Conservation (phyloP, 2,329 filamentous ascomycete species). For the Hypoxylon sp. region DNA sequence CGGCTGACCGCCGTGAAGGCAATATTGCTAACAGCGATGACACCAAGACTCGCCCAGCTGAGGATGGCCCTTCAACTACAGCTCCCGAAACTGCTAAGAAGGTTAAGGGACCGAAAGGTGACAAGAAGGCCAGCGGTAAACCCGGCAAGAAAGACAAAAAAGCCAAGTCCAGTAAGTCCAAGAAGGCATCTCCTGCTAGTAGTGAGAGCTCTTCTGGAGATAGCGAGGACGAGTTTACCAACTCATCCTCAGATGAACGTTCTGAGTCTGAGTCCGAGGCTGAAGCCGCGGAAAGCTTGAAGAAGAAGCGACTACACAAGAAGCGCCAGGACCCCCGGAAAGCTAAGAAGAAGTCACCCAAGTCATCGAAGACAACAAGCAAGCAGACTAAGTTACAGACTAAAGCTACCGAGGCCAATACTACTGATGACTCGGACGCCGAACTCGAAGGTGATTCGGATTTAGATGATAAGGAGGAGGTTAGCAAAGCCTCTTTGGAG, state of each 20-base stretch:
- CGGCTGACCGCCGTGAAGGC: conserved; percentile 47
- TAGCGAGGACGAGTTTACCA: conserved; percentile 42
- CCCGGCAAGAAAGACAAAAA: conserved; percentile 37
- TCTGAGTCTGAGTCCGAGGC: conserved; percentile 51
- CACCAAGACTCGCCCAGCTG: conserved; percentile 45
- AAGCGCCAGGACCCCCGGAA: conserved; percentile 53
- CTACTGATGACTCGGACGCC: conserved; percentile 43
- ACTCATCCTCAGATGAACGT: conserved; percentile 47
- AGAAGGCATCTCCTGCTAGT: conserved; percentile 37
- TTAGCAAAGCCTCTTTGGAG: conserved; percentile 37
- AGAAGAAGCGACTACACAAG: conserved; percentile 52
- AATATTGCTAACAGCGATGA: conserved; percentile 35
- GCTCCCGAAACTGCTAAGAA: conserved; percentile 49
- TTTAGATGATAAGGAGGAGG: conserved; percentile 40
- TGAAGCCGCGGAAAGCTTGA: conserved; percentile 44
- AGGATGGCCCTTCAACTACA: conserved; percentile 42
- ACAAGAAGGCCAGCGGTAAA: conserved; percentile 47
- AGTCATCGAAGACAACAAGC: conserved; percentile 45
- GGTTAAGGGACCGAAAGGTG: conserved; percentile 46
- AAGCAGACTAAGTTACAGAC: conserved; percentile 47
- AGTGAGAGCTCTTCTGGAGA: conserved; percentile 41
- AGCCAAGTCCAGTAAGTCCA: conserved; percentile 40
- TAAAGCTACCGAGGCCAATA: conserved; percentile 46
- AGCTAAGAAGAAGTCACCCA: conserved; percentile 50
- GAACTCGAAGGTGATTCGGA: conserved; percentile 40